Conservation (phyloP, 2,329 filamentous ascomycete species). For the Cladorrhinum sp. region DNA sequence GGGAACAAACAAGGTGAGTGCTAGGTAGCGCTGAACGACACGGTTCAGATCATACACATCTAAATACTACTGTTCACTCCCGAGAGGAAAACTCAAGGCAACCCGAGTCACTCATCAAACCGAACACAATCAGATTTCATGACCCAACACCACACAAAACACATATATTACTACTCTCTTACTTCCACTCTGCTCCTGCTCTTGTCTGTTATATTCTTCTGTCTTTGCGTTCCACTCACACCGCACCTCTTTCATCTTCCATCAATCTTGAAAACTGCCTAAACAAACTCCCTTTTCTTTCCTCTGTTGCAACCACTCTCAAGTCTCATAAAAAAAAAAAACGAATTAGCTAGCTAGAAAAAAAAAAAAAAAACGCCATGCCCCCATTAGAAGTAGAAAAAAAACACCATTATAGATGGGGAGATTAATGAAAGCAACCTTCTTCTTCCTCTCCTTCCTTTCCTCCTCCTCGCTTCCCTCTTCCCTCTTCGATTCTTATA, state of each 20-base stretch:
- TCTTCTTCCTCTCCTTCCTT: not conserved
- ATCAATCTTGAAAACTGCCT: not conserved
- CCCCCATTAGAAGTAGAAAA: not conserved
- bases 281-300: not conserved
- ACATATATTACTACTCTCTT: too few species aligned
- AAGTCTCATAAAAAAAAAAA: not conserved
- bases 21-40: too few species aligned
- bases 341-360: not conserved
- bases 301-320: not conserved
- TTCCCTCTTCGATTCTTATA: not conserved
- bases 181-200: too few species aligned
- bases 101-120: too few species aligned
- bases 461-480: not conserved
- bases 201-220: too few species aligned
- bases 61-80: too few species aligned
- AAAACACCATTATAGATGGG: not conserved
- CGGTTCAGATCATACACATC: too few species aligned
- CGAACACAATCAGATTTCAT: too few species aligned
- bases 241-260: not conserved
- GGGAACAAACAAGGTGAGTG: too few species aligned
- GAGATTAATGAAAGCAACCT: not conserved
- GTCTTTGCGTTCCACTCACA: too few species aligned
- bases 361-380: not conserved
- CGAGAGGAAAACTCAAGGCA: too few species aligned
- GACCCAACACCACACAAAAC: too few species aligned